Base-by-base conservation (phyloP, 768 basidiomycete genomes). In the Pholiota molesta region DNA sequence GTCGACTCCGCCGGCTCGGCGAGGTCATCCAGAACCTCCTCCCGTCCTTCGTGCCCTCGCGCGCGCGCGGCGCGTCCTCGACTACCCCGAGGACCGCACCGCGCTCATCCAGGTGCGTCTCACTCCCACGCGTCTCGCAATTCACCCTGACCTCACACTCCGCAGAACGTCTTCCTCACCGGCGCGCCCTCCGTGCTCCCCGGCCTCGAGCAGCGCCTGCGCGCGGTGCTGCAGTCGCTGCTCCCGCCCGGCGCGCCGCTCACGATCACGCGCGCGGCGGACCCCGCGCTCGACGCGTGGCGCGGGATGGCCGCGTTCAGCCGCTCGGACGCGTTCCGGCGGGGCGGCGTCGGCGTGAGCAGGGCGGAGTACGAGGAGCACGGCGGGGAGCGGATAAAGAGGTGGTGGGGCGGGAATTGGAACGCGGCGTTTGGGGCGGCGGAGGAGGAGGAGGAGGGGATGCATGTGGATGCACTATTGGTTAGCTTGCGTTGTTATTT, bases 351-450 rank as follows among this genome's bases (percentile, higher is more conserved):
- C 14, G 57, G n/a, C 8, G 33, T 58, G 40, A 92, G 89, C 16
- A 82, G 79, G 67, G 86, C 83, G 5, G 93, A 98, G 72, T 99
- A 98, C 66, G 87, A 94, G 8, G 97, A 99, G 73, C 84, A 87
- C 75, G 97, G 97, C 0, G 87, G 86, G 1, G 95, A 97, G 74
- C 83, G 93, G 62, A 80, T 96, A 62, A 92, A 89, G 73, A 83
- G 83, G 71, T 97, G 97, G 91, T 93, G 90, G 85, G 94, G 94
- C 72, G 89, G 95, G 7, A 98, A 99, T 72, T 92, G 90, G 89
- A 92, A 92, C 69, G 76, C 73, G 21, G 73, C 33, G 47, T 63
- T 61, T 37, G 35, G 35, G 35, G 10, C 35, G 62, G 17, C 59
- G 23, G 44, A 44, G 7, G 42, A 39, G 21, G 31, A 44, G 4